A percentile compares a stretch with the other conserved stretches of the same genome.
Conservation (phyloP, 176 grass and related monocot species). For the Lolium multiflorum region DNA sequence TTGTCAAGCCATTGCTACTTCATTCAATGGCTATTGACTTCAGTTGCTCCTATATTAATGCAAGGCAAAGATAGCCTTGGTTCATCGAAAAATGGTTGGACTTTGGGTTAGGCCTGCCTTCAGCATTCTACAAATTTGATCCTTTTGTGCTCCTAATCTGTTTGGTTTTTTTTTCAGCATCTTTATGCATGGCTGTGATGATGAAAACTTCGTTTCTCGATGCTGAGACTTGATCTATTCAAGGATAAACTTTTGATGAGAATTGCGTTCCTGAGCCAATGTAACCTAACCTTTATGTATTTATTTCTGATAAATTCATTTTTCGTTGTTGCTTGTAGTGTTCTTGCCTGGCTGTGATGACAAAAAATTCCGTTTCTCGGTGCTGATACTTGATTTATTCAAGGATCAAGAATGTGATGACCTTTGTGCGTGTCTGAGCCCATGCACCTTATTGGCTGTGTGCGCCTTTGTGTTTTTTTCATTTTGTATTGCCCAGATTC, state of each 20-base stretch:
- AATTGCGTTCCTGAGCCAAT: slow-evolving; percentile 58
- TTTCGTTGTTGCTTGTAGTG: neutral
- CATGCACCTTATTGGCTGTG: neutral
- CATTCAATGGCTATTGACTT: neutral
- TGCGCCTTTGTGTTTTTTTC: neutral
- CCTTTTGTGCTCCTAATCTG: neutral
- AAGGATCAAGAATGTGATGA: slow-evolving; percentile 50
- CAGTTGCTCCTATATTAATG: slow-evolving; percentile 15
- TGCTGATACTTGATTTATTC: slow-evolving; percentile 52
- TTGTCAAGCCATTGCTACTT: neutral
- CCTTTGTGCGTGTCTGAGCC: slow-evolving; percentile 59
- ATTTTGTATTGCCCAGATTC: neutral
- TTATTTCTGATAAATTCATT: neutral
- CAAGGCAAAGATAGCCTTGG: slow-evolving; percentile 18
- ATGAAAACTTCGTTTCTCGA: slow-evolving; percentile 57
- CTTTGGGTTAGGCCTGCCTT: slow-evolving; percentile 31
- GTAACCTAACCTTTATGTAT: neutral
- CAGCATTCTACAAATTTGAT: slow-evolving; percentile 1
- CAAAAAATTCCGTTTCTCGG: slow-evolving; percentile 48
- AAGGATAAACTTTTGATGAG: slow-evolving; percentile 53
- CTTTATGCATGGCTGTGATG: slow-evolving; percentile 55
- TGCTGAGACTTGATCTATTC: slow-evolving; percentile 46
- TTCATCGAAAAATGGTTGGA: neutral
- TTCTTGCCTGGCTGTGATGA: slow-evolving; percentile 52
- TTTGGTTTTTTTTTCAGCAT: neutral